phyloP scores from a whole-genome alignment of 2,329 filamentous ascomycete genomes.

The Diaporthe helianthi region DNA sequence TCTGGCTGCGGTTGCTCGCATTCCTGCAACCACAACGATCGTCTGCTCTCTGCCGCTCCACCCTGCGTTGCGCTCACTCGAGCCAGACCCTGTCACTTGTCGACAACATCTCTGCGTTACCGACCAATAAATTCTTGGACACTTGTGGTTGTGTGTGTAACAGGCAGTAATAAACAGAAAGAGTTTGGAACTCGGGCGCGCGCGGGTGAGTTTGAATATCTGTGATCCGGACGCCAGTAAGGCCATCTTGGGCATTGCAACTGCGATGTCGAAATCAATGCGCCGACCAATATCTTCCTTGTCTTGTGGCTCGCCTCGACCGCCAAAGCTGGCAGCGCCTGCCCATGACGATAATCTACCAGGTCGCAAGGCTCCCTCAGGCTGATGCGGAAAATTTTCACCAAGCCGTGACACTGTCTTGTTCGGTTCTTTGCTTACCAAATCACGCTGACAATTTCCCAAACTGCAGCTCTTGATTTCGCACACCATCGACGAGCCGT shows the following conservation, averaged over 20 bases:
- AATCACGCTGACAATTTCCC: slow-evolving; percentile 30
- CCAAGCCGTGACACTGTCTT: background rate
- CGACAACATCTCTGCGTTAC: background rate
- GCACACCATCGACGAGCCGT: slow-evolving; percentile 11
- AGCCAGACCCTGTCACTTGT: background rate
- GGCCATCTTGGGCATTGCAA: background rate
- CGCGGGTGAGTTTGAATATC: slow-evolving; percentile 8
- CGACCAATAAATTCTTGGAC: background rate
- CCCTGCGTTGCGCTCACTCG: slow-evolving; percentile 14
- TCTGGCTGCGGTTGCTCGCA: slow-evolving; percentile 13
- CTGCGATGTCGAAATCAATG: background rate
- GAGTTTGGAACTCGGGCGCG: slow-evolving; percentile 1
- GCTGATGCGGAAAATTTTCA: background rate
- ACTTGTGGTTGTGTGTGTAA: slow-evolving; percentile 12
- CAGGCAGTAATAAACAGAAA: slow-evolving; percentile 8
- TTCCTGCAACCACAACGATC: slow-evolving; percentile 4
- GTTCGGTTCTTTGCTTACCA: background rate
- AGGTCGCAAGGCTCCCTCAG: background rate
- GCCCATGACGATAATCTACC: background rate
- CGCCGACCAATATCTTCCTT: background rate
- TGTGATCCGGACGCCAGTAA: background rate
- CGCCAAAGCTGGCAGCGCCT: background rate
- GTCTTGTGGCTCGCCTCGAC: background rate
- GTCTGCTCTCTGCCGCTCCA: slow-evolving; percentile 6
- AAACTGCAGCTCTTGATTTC: slow-evolving; percentile 26